Evolutionary conservation across 306 rosid species (phyloP).

Genomic region (Bauhinia variegata): DNA sequence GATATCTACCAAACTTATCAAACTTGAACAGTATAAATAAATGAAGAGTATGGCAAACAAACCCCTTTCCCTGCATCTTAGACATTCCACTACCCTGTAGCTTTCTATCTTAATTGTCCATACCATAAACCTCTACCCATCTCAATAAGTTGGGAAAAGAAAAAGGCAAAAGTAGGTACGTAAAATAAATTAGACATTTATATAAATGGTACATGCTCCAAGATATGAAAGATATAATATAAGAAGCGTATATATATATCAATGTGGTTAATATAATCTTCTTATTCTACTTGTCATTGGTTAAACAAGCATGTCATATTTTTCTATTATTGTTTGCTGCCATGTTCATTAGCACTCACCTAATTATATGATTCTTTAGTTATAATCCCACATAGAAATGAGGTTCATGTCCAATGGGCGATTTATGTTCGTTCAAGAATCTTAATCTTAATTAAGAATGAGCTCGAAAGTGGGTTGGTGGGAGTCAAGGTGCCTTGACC

Average conservation of each 20-base stretch:
- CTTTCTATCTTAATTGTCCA: too few species aligned
- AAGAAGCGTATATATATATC: slow-evolving; percentile 1
- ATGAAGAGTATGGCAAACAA: too few species aligned
- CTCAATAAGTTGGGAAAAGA: too few species aligned
- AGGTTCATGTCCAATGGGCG: background rate
- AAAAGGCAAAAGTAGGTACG: too few species aligned
- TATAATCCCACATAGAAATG: background rate
- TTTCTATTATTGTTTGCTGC: slow-evolving; percentile 21
- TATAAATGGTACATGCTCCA: background rate
- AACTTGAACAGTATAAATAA: too few species aligned
- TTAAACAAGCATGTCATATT: slow-evolving; percentile 14
- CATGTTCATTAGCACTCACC: slow-evolving; percentile 31
- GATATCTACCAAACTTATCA: too few species aligned
- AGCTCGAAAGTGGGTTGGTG: background rate
- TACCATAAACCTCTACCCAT: too few species aligned
- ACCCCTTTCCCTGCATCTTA: too few species aligned
- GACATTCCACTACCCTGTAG: too few species aligned
- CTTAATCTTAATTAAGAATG: background rate
- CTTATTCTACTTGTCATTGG: slow-evolving; percentile 20
- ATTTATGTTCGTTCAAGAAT: background rate
- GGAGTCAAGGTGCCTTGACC: background rate
- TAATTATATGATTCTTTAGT: slow-evolving; percentile 5
- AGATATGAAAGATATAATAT: slow-evolving; percentile 12
- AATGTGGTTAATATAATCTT: slow-evolving; percentile 1
- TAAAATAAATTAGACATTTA: too few species aligned